phyloP scores from a whole-genome alignment of 441 rosid species.

The Codiaeum variegatum region DNA sequence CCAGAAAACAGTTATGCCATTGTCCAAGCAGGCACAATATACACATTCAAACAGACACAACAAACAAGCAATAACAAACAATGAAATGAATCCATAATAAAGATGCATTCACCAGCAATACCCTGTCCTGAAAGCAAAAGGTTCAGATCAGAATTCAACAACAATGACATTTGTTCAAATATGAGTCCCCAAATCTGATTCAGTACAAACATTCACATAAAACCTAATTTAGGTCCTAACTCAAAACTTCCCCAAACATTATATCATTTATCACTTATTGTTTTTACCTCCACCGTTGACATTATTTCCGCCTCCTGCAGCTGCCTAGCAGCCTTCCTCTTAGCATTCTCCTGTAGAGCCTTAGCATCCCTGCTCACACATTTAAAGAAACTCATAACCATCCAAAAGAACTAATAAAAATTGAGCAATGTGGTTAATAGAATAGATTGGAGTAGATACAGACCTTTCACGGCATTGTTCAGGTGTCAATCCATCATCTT shows the following conservation, averaged over 20 bases:
- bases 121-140: too few species aligned
- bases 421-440: neutral
- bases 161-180: neutral
- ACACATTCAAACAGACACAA: too few species aligned
- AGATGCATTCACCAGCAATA: too few species aligned
- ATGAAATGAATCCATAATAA: too few species aligned
- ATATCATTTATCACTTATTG: slow-evolving; percentile 20
- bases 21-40: too few species aligned
- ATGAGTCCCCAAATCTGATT: slow-evolving; percentile 21
- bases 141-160: slow-evolving; percentile 22
- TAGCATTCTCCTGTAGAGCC: slow-evolving; percentile 63
- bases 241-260: neutral
- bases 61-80: too few species aligned
- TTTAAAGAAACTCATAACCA: neutral
- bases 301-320: slow-evolving; percentile 40
- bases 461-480: slow-evolving; percentile 75
- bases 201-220: slow-evolving; percentile 8
- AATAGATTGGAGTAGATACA: neutral
- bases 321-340: slow-evolving; percentile 56
- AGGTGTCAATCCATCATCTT: slow-evolving; percentile 58
- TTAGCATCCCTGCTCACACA: slow-evolving; percentile 48
- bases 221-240: neutral
- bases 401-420: neutral
- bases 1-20: too few species aligned
- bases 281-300: slow-evolving; percentile 30